Conservation (phyloP, 2,329 filamentous ascomycete genomes). For the Curvularia spicifera region DNA sequence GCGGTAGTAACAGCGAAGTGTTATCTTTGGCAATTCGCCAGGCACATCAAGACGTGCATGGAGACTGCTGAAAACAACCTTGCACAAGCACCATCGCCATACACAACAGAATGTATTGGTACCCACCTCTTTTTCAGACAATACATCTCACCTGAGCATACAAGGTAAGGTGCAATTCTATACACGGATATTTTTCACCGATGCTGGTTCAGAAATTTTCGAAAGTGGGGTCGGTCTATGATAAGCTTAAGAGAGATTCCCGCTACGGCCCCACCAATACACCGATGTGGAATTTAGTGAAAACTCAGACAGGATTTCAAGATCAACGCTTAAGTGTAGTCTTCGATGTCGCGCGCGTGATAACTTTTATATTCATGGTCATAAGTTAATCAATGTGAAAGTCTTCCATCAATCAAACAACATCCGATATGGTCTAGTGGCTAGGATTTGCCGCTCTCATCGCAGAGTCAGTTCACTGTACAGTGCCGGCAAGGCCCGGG, state of each 20-base stretch:
- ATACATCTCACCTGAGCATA: neutral
- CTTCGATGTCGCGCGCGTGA: no score
- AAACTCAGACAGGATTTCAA: neutral
- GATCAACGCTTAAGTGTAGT: no score
- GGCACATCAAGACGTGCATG: neutral
- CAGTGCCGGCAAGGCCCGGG: conserved; percentile 22
- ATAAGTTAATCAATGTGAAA: no score
- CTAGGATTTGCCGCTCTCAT: conserved; percentile 25
- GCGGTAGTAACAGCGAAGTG: neutral
- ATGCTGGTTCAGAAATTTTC: neutral
- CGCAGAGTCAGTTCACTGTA: conserved; percentile 14
- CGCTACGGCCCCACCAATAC: neutral
- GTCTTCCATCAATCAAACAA: conserved; percentile 3
- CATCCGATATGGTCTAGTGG: conserved; percentile 23
- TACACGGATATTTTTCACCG: neutral
- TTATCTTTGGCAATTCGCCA: neutral
- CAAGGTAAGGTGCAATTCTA: neutral
- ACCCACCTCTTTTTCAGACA: neutral
- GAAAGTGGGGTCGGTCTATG: neutral
- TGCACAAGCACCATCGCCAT: neutral
- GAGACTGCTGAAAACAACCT: neutral
- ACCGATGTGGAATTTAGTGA: neutral
- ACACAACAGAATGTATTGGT: neutral
- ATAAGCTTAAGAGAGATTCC: neutral
- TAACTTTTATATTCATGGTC: no score